Percentiles rank a stretch among this genome's conserved stretches.
Conservation (phyloP, 352 stramenopile genomes). For the Globisporangium polare region DNA sequence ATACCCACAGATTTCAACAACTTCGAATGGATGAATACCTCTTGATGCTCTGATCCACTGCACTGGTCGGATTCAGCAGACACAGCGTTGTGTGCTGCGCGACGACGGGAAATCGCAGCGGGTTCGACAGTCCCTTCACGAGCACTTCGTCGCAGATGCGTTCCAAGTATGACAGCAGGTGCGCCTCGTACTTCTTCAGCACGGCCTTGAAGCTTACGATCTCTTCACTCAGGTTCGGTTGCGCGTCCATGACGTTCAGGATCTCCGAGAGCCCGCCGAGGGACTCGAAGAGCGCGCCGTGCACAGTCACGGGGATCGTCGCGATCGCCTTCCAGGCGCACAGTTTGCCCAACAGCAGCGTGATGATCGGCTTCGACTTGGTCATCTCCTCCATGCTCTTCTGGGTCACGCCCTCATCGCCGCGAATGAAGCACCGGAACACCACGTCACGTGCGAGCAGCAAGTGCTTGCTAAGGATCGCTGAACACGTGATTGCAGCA, state of each 20-base stretch:
- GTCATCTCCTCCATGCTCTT: conserved; percentile 28
- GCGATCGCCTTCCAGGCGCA: conserved; percentile 53
- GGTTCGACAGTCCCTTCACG: conserved; percentile 66
- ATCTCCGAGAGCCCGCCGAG: conserved; percentile 73
- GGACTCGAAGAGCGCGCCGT: conserved; percentile 79
- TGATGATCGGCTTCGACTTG: conserved; percentile 54
- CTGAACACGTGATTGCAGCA: conserved; percentile 65
- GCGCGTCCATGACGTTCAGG: conserved; percentile 41
- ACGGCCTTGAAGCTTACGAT: conserved; percentile 29
- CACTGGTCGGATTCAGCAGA: conserved; percentile 58
- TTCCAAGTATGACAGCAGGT: conserved; percentile 54
- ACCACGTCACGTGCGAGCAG: conserved; percentile 65
- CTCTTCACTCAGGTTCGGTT: conserved; percentile 21
- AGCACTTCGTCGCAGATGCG: conserved; percentile 70
- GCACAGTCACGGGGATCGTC: conserved; percentile 75
- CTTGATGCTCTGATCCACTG: conserved; percentile 66
- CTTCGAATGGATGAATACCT: conserved; percentile 25
- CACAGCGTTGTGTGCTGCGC: conserved; percentile 75
- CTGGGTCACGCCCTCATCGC: conserved; percentile 18
- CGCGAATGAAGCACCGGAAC: conserved; percentile 37
- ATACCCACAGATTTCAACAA: too few species aligned
- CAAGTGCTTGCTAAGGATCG: conserved; percentile 77
- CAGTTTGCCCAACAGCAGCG: conserved; percentile 52
- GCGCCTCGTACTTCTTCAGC: conserved; percentile 46
- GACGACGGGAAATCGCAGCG: conserved; percentile 75